Conservation (phyloP, 306 rosid species). For the Crotalaria pallida region DNA sequence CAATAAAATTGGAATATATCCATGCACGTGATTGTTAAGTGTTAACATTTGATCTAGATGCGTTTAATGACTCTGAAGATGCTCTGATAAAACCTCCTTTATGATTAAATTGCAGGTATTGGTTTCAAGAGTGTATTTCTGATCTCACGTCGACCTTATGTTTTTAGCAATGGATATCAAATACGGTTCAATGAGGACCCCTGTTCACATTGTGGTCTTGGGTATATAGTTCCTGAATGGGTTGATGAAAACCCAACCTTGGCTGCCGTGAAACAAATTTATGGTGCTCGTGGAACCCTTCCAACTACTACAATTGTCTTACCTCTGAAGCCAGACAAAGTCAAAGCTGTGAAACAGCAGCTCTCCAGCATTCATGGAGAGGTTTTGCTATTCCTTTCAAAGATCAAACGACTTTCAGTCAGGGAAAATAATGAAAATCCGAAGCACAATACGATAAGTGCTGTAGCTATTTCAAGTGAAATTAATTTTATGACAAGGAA, state of each 20-base stretch:
- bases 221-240: too few relatives aligned
- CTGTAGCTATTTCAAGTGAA: slow-evolving; percentile 43
- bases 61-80: not conserved
- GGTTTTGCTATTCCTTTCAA: slow-evolving; percentile 48
- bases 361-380: slow-evolving; percentile 58
- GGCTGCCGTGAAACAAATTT: slow-evolving; percentile 27
- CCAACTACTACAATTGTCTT: slow-evolving; percentile 51
- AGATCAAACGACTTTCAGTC: slow-evolving; percentile 46
- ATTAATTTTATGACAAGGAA: slow-evolving; percentile 34
- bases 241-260: slow-evolving; percentile 54
- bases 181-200: too few relatives aligned
- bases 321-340: slow-evolving; percentile 57
- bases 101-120: slow-evolving; percentile 40
- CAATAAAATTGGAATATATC: not conserved
- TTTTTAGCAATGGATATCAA: too few relatives aligned
- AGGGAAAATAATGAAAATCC: slow-evolving; percentile 43
- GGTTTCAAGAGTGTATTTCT: too few relatives aligned
- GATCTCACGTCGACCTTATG: too few relatives aligned
- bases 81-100: not conserved
- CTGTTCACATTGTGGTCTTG: too few relatives aligned
- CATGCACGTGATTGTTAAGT: too few relatives aligned
- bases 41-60: not conserved
- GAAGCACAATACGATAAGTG: slow-evolving; percentile 29
- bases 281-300: slow-evolving; percentile 28
- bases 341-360: slow-evolving; percentile 44